Evolutionary conservation across 257 asterid species (phyloP).

Genomic region (Perilla frutescens): DNA sequence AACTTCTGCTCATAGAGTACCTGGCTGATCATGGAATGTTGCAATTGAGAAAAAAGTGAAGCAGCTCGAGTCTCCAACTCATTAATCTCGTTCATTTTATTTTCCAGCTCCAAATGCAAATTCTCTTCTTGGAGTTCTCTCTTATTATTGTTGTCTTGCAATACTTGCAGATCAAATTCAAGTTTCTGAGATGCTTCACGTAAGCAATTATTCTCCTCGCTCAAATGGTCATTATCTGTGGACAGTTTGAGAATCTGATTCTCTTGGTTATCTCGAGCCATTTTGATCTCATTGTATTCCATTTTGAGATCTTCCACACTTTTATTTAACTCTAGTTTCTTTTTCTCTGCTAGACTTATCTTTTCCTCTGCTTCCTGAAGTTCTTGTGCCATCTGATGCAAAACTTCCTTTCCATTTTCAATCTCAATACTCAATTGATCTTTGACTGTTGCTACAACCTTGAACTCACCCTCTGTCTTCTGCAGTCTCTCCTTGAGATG

Average conservation of each 20-base stretch:
- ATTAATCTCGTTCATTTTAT: constrained; percentile 49
- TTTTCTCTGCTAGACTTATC: constrained; percentile 45
- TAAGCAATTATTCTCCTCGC: constrained; percentile 46
- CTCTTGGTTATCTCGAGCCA: constrained; percentile 46
- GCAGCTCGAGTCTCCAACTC: constrained; percentile 62
- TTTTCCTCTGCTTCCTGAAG: constrained; percentile 57
- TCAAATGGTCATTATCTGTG: constrained; percentile 50
- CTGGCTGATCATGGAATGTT: constrained; percentile 57
- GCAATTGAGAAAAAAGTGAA: constrained; percentile 63
- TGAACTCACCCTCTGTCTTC: constrained; percentile 52
- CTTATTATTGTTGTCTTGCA: constrained; percentile 46
- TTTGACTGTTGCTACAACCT: constrained; percentile 37
- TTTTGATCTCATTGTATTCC: constrained; percentile 43
- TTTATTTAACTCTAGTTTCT: constrained; percentile 50
- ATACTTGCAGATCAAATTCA: constrained; percentile 50
- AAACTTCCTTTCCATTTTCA: constrained; percentile 46
- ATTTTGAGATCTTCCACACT: constrained; percentile 48
- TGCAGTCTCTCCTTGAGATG: constrained; percentile 52
- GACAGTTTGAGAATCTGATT: constrained; percentile 50
- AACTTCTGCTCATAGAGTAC: constrained; percentile 74
- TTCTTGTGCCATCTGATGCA: constrained; percentile 50
- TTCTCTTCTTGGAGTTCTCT: constrained; percentile 50
- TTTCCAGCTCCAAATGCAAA: constrained; percentile 59
- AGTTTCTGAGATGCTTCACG: constrained; percentile 46
- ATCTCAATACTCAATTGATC: constrained; percentile 52